These are phyloP conservation scores for Diaporthe longicolla DNA, from an alignment of 2,329 filamentous ascomycete species.

Conservation along the genomic window DNA sequence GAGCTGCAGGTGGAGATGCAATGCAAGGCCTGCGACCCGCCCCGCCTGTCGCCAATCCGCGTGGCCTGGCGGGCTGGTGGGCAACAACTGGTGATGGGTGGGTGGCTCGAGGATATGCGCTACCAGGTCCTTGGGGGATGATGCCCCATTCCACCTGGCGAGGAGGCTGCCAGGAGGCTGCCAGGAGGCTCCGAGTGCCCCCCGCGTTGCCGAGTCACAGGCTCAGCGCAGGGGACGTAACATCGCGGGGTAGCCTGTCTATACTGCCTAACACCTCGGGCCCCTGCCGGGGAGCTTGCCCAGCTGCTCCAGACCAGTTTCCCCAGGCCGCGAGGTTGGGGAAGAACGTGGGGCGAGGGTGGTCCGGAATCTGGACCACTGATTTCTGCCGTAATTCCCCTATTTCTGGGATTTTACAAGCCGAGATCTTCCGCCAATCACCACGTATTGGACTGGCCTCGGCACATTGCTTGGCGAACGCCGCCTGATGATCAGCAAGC, in stretches of 20 bases:
- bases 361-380: constrained; percentile 38
- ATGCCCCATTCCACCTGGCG: background rate
- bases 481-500: constrained; percentile 23
- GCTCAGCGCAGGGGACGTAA: constrained; percentile 14
- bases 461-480: constrained; percentile 36
- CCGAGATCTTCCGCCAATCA: constrained; percentile 44
- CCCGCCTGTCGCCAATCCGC: constrained; percentile 30
- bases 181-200: constrained; percentile 20
- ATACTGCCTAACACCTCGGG: constrained; percentile 2
- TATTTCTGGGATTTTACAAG: constrained; percentile 41
- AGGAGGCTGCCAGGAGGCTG: too few relatives aligned
- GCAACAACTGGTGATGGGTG: constrained; percentile 24
- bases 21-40: constrained; percentile 34
- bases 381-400: constrained; percentile 40
- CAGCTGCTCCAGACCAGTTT: constrained; percentile 33
- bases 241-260: constrained; percentile 32
- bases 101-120: constrained; percentile 23
- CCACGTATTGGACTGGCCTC: constrained; percentile 17
- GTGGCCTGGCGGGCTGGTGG: constrained; percentile 15
- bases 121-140: background rate
- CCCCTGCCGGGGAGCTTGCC: background rate
- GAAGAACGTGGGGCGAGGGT: constrained; percentile 41
- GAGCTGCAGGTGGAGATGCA: constrained; percentile 34
- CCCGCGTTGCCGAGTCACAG: constrained; percentile 20
- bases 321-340: constrained; percentile 38